Evolutionary conservation across 2,329 filamentous ascomycete species (phyloP).

Genomic region (Fusarium sp.): DNA sequence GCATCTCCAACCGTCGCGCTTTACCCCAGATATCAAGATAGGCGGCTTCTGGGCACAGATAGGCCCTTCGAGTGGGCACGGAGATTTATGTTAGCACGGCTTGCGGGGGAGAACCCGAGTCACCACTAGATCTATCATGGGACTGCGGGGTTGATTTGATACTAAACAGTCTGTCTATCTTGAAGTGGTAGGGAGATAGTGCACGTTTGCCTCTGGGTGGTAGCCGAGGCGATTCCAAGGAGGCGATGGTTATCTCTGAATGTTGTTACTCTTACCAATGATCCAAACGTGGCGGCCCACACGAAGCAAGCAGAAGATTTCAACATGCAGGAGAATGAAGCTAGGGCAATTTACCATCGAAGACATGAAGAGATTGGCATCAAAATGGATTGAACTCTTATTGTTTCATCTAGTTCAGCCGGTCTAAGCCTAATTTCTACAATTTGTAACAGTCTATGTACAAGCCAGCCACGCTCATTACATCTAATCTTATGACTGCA

Average conservation of each 20-base stretch:
- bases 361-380: neutral
- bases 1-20: neutral
- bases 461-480: neutral
- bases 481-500: neutral
- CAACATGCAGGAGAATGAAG: too few relatives aligned
- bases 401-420: neutral
- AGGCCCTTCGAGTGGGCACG: conserved; percentile 2
- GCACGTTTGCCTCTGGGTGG: neutral
- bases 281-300: neutral
- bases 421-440: neutral
- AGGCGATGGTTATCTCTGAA: neutral
- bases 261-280: neutral
- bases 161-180: too few relatives aligned
- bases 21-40: neutral
- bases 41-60: too few relatives aligned
- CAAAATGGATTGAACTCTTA: neutral
- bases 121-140: too few relatives aligned
- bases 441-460: neutral
- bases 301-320: too few relatives aligned
- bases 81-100: neutral
- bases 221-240: neutral
- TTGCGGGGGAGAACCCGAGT: neutral
- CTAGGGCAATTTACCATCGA: neutral
- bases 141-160: too few relatives aligned
- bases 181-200: neutral